Evolutionary conservation across 2,329 filamentous ascomycete genomes (phyloP), one percentile per base, ranked within the genome.

Genomic region (Colletotrichum sp.): DNA sequence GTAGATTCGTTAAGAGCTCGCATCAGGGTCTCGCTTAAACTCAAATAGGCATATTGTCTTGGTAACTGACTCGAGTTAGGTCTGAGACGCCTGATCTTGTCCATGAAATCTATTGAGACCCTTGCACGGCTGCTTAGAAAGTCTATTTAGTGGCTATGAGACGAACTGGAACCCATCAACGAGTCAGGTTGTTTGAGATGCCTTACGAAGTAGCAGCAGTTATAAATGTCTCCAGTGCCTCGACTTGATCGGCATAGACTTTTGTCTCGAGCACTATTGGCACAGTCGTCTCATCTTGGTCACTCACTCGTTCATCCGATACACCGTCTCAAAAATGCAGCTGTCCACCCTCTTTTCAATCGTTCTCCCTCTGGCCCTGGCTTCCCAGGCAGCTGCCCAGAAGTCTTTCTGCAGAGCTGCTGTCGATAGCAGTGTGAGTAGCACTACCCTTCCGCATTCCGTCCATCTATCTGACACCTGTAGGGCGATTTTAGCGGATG

Each of bases 401-500:
- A 26, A 59, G 55, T 28, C 21, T 16, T 59, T 59, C n/a, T 59
- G 55, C 26, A 59, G 21, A 59, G 21, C 55, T 59, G 55, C 24
- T 16, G 21, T 18, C 16, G 21, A 59, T 16, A 59, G 21, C 55
- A 59, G n/a, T n/a, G 55, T 59, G 26, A 24, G 55, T 28, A 44
- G 8, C 26, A 59, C 7, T 1, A 59, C 13, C 8, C 13, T 16
- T 59, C 6, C 18, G n/a, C 18, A 18, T 16, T 59, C 21, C 4
- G 1, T 16, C 0, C 1, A 1, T 13, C 24, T 21, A 18, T 59
- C 55, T 59, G 1, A 59, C 24, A 24, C 0, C 26, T 9, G 9
- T 2, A 59, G 55, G 2, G 18, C 21, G 24, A 59, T 2, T 28
- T 59, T 2, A 28, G 55, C 24, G 55, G 55, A 59, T 59, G 55